These are phyloP conservation scores for Sphaerobolus stellatus DNA, from an alignment of 1,284 basidiomycete genomes.

Conservation along the genomic window DNA sequence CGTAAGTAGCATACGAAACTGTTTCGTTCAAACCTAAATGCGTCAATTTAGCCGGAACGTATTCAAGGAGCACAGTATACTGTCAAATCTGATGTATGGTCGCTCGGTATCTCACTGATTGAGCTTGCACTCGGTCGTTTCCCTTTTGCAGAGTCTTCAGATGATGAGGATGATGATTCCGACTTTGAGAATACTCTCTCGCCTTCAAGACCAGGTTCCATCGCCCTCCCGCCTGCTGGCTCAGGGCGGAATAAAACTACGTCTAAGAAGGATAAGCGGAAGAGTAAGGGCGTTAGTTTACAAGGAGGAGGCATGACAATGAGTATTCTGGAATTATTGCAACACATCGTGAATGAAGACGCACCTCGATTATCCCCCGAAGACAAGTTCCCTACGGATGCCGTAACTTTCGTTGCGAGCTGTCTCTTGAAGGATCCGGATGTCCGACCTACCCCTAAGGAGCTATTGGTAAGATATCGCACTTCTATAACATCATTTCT, in stretches of 20 bases:
- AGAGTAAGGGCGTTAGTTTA: conserved; percentile 82
- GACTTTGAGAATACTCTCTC: conserved; percentile 62
- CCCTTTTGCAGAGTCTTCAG: conserved; percentile 76
- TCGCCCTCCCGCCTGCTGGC: conserved; percentile 31
- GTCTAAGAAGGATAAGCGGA: conserved; percentile 47
- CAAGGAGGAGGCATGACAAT: conserved; percentile 93
- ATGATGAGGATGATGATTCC: conserved; percentile 65
- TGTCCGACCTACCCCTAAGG: conserved; percentile 75
- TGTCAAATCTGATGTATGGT: conserved; percentile 98
- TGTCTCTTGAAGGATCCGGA: conserved; percentile 86
- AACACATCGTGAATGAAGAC: conserved; percentile 97
- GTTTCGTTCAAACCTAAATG: not conserved
- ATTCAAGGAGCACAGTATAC: conserved; percentile 98
- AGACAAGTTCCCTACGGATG: conserved; percentile 67
- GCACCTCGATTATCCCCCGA: conserved; percentile 77
- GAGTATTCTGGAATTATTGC: conserved; percentile 94
- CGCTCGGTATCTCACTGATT: conserved; percentile 91
- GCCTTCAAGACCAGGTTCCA: conserved; percentile 49
- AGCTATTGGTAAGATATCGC: conserved; percentile 62
- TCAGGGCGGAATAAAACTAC: conserved; percentile 11
- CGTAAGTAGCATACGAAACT: conserved; percentile 53
- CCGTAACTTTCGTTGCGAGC: conserved; percentile 77
- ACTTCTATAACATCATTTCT: not conserved
- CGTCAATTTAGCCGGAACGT: conserved; percentile 78
- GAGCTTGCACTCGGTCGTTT: conserved; percentile 93